Evolutionary conservation across 2,329 filamentous ascomycete species (phyloP).

Genomic region (Fusarium verticillioides): DNA sequence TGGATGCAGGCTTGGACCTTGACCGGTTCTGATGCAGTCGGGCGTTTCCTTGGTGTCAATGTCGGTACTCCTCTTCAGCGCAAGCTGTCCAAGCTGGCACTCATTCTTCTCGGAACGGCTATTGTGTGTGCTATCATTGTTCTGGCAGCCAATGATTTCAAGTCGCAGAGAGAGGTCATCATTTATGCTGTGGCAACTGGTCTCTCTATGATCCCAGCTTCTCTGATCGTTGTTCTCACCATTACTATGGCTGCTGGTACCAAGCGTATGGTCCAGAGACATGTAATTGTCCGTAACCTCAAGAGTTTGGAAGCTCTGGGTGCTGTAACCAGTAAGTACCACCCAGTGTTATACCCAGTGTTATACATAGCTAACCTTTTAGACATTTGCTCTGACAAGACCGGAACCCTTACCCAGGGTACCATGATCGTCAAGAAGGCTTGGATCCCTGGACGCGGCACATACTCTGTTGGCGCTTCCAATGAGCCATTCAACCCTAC

Average conservation of each 20-base stretch:
- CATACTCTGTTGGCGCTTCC: constrained; percentile 59
- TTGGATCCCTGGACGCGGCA: constrained; percentile 61
- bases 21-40: constrained; percentile 64
- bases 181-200: constrained; percentile 61
- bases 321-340: constrained; percentile 58
- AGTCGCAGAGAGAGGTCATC: constrained; percentile 66
- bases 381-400: constrained; percentile 68
- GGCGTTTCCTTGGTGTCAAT: constrained; percentile 73
- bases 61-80: constrained; percentile 76
- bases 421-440: constrained; percentile 66
- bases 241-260: constrained; percentile 68
- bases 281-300: constrained; percentile 65
- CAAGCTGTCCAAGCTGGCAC: constrained; percentile 74
- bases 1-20: constrained; percentile 52
- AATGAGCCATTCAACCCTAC: constrained; percentile 69
- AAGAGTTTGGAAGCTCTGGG: constrained; percentile 67
- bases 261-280: constrained; percentile 62
- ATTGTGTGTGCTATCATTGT: constrained; percentile 77
- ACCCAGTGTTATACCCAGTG: rapidly evolving
- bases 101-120: constrained; percentile 73
- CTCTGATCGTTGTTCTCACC: constrained; percentile 63
- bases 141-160: constrained; percentile 71
- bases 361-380: constrained; percentile 25
- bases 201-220: constrained; percentile 62
- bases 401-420: constrained; percentile 64